Evolutionary conservation across 768 basidiomycete species (phyloP).

Genomic region (Boletus sensibilis): DNA sequence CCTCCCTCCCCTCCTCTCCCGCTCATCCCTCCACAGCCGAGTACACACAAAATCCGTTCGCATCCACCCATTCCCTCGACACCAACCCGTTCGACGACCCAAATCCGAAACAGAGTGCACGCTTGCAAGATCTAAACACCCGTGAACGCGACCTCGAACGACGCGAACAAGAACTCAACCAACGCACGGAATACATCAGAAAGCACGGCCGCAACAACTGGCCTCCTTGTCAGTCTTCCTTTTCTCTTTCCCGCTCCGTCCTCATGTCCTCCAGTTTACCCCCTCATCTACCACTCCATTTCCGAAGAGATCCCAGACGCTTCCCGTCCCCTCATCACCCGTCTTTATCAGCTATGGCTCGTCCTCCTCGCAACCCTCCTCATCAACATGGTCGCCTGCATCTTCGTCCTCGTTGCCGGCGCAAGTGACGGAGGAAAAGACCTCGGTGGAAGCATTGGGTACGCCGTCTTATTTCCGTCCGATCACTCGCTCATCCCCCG

Average conservation of each 20-base stretch:
- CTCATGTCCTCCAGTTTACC: conserved; percentile 64
- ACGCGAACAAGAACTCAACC: conserved; percentile 71
- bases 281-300: conserved; percentile 93
- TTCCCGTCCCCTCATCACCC: conserved; percentile 74
- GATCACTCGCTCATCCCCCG: conserved; percentile 15
- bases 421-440: conserved; percentile 73
- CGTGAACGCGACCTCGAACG: conserved; percentile 81
- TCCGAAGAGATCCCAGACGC: conserved; percentile 84
- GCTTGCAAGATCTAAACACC: conserved; percentile 64
- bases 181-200: conserved; percentile 67
- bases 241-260: conserved; percentile 12
- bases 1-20: no score
- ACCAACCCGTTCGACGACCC: conserved; percentile 92
- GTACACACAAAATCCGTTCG: conserved; percentile 73
- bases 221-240: conserved; percentile 70
- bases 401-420: conserved; percentile 80
- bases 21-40: conserved; percentile 21
- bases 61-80: conserved; percentile 81
- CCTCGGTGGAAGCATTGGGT: conserved; percentile 82
- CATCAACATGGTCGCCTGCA: conserved; percentile 88
- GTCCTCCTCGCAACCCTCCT: conserved; percentile 78
- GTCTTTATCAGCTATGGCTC: conserved; percentile 93
- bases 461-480: conserved; percentile 29
- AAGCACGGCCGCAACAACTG: conserved; percentile 88
- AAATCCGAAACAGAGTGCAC: conserved; percentile 40